phyloP scores from a whole-genome alignment of 805 yeast species.

The Ogataea allantospora region DNA sequence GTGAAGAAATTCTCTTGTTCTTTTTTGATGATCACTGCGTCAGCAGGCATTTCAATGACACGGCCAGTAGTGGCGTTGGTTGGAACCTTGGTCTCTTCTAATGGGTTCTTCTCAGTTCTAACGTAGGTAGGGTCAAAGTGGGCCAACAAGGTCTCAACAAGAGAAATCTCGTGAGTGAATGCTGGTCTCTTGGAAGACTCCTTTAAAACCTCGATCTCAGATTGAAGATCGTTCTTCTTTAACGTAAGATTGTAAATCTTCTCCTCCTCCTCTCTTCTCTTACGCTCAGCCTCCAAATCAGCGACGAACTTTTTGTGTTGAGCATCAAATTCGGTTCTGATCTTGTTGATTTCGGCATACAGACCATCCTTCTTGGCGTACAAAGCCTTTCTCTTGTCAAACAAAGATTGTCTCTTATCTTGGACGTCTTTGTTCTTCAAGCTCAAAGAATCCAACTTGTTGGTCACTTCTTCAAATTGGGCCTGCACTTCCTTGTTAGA shows the following conservation, averaged over 20 bases:
- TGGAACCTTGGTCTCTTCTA: conserved; percentile 16
- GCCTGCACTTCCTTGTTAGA: conserved; percentile 64
- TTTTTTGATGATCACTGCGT: conserved; percentile 62
- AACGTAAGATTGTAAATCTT: conserved; percentile 48
- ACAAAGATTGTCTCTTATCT: conserved; percentile 64
- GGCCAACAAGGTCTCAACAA: conserved; percentile 68
- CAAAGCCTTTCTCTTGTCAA: conserved; percentile 63
- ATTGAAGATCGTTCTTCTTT: conserved; percentile 48
- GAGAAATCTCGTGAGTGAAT: conserved; percentile 70
- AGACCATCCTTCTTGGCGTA: conserved; percentile 67
- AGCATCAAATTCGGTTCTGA: conserved; percentile 71
- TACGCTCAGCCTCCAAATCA: conserved; percentile 65
- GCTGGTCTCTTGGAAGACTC: conserved; percentile 77
- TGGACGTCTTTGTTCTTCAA: conserved; percentile 56
- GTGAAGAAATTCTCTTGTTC: conserved; percentile 58
- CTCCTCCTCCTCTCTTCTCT: conserved; percentile 67
- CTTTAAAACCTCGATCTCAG: conserved; percentile 69
- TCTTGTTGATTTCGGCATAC: conserved; percentile 63
- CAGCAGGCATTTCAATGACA: conserved; percentile 61
- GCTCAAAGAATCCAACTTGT: conserved; percentile 66
- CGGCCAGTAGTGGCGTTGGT: conserved; percentile 33
- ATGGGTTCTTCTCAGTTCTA: conserved; percentile 42
- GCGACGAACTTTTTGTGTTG: conserved; percentile 70
- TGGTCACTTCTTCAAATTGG: conserved; percentile 66
- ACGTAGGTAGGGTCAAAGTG: conserved; percentile 80